Conservation (phyloP, 768 basidiomycete species). For the Collybiopsis confluens region DNA sequence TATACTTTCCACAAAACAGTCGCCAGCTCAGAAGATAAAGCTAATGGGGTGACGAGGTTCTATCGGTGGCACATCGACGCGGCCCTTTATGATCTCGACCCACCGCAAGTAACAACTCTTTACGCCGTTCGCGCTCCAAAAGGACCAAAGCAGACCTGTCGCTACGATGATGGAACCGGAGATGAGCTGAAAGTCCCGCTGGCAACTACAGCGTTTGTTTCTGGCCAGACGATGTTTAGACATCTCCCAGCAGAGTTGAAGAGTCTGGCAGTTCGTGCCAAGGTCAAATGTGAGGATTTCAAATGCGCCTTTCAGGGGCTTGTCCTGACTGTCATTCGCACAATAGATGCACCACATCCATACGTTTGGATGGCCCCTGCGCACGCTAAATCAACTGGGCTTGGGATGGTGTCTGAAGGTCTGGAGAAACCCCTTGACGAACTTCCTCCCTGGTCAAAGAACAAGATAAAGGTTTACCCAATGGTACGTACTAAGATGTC, state of each 20-base stretch:
- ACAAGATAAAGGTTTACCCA: constrained; percentile 47
- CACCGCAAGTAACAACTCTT: constrained; percentile 51
- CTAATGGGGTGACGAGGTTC: constrained; percentile 43
- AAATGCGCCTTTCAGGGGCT: constrained; percentile 25
- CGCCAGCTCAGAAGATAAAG: constrained; percentile 46
- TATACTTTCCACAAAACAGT: constrained; percentile 52
- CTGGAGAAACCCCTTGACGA: constrained; percentile 42
- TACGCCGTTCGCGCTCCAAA: constrained; percentile 48
- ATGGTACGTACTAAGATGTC: constrained; percentile 29
- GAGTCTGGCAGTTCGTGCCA: constrained; percentile 55
- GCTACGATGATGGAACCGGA: constrained; percentile 66
- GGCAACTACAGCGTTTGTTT: constrained; percentile 57
- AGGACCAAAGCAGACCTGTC: constrained; percentile 44
- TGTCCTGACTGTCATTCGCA: constrained; percentile 33
- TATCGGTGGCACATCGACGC: constrained; percentile 65
- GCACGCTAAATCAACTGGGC: constrained; percentile 43
- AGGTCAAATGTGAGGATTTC: constrained; percentile 34
- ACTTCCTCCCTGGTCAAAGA: constrained; percentile 52
- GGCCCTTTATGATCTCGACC: constrained; percentile 39
- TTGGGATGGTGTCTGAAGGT: constrained; percentile 50
- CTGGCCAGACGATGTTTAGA: constrained; percentile 52
- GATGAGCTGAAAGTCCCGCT: constrained; percentile 64
- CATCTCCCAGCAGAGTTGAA: constrained; percentile 44
- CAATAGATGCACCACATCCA: constrained; percentile 46
- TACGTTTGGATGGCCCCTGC: constrained; percentile 60